These are phyloP conservation scores for Meyerozyma carpophila DNA, from an alignment of 1,139 yeast genomes.

Conservation along the genomic window DNA sequence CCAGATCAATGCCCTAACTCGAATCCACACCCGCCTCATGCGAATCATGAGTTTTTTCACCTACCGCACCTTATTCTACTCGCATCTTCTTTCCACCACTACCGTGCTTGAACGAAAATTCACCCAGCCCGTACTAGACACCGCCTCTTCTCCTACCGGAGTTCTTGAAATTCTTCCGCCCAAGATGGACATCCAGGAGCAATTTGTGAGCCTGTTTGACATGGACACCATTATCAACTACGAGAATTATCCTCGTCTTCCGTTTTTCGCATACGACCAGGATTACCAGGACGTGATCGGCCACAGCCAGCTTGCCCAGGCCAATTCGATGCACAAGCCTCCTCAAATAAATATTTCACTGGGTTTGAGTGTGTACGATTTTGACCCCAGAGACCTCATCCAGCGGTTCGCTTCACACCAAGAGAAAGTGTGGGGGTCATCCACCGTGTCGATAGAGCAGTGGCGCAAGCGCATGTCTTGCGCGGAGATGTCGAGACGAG, in stretches of 20 bases:
- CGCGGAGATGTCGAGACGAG: conserved; percentile 6
- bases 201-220: conserved; percentile 4
- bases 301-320: conserved; percentile 6
- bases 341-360: conserved; percentile 3
- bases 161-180: conserved; percentile 7
- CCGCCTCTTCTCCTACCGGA: conserved; percentile 3
- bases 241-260: conserved; percentile 5
- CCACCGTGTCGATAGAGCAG: conserved; percentile 3
- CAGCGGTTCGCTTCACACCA: neutral
- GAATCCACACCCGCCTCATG: neutral
- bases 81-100: conserved; percentile 3
- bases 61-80: conserved; percentile 8
- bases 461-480: conserved; percentile 4
- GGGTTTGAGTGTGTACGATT: conserved; percentile 10
- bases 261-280: conserved; percentile 4
- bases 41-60: conserved; percentile 8
- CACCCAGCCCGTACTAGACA: conserved; percentile 4
- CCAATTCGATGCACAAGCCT: conserved; percentile 3
- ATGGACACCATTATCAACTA: conserved; percentile 5
- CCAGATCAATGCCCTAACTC: neutral
- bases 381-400: conserved; percentile 7
- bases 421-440: neutral
- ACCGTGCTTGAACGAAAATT: conserved; percentile 6
- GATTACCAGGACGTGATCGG: conserved; percentile 2
- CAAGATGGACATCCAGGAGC: conserved; percentile 6